These are phyloP conservation scores for Solanum okadae DNA, from an alignment of 257 asterid species.

Conservation along the genomic window DNA sequence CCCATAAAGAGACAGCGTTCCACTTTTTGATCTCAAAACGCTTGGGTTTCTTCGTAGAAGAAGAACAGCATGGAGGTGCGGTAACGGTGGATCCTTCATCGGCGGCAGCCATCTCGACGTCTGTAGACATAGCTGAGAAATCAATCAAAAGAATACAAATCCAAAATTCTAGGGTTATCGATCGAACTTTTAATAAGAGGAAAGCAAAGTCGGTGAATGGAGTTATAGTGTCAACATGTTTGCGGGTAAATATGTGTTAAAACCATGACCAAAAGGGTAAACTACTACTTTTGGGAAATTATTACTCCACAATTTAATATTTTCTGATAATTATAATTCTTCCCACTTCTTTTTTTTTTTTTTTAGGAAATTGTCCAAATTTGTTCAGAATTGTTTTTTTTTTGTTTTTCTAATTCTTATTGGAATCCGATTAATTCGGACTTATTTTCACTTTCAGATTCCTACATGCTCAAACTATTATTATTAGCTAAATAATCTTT, in stretches of 20 bases:
- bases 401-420: too few relatives aligned
- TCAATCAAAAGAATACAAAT: neutral
- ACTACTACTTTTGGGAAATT: neutral
- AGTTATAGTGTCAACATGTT: neutral
- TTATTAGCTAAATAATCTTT: too few relatives aligned
- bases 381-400: neutral
- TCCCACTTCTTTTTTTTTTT: neutral
- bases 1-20: slow-evolving; percentile 90
- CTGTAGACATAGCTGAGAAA: slow-evolving; percentile 50
- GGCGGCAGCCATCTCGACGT: slow-evolving; percentile 58
- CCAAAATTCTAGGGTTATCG: neutral
- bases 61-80: slow-evolving; percentile 27
- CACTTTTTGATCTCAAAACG: slow-evolving; percentile 82
- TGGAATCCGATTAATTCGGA: too few relatives aligned
- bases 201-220: neutral
- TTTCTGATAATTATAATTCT: neutral
- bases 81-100: slow-evolving; percentile 55
- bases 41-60: slow-evolving; percentile 53
- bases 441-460: neutral
- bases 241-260: neutral
- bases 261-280: neutral
- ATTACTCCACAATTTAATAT: neutral
- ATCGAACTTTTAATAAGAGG: neutral
- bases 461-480: neutral
- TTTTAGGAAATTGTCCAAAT: neutral